Evolutionary conservation across 306 rosid genomes (phyloP).

Genomic region (Alnus rubra): DNA sequence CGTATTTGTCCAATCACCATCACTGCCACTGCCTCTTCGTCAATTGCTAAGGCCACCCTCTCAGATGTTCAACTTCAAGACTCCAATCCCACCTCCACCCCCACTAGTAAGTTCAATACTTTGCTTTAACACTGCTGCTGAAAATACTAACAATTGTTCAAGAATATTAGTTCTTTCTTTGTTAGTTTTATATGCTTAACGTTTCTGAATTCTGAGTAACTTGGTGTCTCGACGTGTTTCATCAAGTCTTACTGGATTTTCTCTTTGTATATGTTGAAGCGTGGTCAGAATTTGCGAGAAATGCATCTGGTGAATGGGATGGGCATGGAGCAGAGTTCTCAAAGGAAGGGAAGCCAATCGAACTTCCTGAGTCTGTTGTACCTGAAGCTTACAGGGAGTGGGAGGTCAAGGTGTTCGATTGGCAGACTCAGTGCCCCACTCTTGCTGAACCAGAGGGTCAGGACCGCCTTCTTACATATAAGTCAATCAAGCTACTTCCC

Average conservation of each 20-base stretch:
- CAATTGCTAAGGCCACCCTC: conserved; percentile 28
- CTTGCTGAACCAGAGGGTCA: conserved; percentile 63
- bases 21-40: conserved; percentile 22
- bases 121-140: not conserved
- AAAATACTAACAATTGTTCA: not conserved
- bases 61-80: conserved; percentile 41
- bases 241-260: not conserved
- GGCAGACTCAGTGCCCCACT: conserved; percentile 98
- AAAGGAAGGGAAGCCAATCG: conserved; percentile 63
- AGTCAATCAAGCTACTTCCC: conserved; percentile 77
- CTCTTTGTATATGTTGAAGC: conserved; percentile 41
- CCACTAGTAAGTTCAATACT: conserved; percentile 30
- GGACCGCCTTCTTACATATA: conserved; percentile 47
- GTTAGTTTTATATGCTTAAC: not conserved
- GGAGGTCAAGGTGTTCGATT: conserved; percentile 92
- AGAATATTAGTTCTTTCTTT: not conserved
- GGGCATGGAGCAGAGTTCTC: conserved; percentile 89
- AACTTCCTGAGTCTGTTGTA: conserved; percentile 84
- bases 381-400: conserved; percentile 92
- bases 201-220: too few relatives aligned
- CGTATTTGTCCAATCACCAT: conserved; percentile 15
- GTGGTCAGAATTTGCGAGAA: conserved; percentile 77
- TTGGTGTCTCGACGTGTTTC: not conserved
- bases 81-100: conserved; percentile 29
- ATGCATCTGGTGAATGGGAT: conserved; percentile 97